These are phyloP conservation scores for Verruconis gallopava DNA, from an alignment of 2,329 filamentous ascomycete genomes.

Conservation along the genomic window DNA sequence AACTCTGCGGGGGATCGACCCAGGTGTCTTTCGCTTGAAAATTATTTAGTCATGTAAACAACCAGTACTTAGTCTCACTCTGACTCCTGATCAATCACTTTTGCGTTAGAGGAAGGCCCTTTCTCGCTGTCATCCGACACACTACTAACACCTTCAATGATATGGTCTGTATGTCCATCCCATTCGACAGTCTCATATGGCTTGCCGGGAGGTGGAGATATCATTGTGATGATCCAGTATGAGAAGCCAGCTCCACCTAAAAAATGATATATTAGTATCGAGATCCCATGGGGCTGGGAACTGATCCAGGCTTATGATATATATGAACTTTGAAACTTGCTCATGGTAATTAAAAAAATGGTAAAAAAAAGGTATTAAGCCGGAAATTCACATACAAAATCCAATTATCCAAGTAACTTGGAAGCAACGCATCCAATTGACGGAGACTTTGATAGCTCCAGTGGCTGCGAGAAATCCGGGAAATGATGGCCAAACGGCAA, in stretches of 20 bases:
- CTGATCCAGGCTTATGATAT: no score
- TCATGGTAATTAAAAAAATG: no score
- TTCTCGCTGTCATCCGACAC: not conserved
- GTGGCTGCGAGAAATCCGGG: slow-evolving; percentile 1
- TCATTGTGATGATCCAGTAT: slow-evolving; percentile 5
- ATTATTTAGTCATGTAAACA: no score
- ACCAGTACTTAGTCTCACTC: no score
- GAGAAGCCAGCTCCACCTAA: not conserved
- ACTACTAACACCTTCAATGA: slow-evolving; percentile 2
- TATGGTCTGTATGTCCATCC: not conserved
- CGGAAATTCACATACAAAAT: no score
- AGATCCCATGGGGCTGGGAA: no score
- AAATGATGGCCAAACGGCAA: slow-evolving; percentile 9
- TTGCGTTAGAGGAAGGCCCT: not conserved
- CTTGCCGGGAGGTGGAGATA: slow-evolving; percentile 8
- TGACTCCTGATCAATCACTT: not conserved
- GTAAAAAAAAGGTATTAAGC: no score
- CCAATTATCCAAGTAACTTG: not conserved
- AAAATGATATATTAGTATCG: no score
- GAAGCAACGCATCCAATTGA: not conserved
- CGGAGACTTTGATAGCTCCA: not conserved
- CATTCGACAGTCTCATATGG: slow-evolving; percentile 5
- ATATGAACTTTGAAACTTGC: no score
- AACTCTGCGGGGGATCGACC: no score
- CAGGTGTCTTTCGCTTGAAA: no score